Conservation (phyloP, 192 early-diverging fungal species). For the Geranomyces michiganensis region DNA sequence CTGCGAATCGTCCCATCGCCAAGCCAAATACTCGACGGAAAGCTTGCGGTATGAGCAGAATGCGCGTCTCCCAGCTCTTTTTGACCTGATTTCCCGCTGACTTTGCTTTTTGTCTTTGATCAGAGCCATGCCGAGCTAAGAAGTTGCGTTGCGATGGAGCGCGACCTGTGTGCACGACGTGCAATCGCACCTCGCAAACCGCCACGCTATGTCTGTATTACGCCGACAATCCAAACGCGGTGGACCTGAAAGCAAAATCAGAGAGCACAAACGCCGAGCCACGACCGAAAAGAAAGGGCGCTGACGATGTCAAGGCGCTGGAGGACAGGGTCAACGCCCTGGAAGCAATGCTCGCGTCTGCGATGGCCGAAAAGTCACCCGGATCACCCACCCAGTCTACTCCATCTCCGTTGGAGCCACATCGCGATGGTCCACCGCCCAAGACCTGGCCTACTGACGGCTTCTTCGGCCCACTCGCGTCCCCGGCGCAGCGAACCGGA, state of each 20-base stretch:
- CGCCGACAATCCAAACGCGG: constrained; percentile 21
- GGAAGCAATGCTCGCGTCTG: constrained; percentile 30
- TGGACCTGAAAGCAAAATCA: not conserved
- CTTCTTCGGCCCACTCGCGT: constrained; percentile 1
- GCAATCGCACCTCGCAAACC: constrained; percentile 11
- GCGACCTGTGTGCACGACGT: constrained; percentile 31
- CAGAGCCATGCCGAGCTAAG: constrained; percentile 29
- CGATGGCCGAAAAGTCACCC: constrained; percentile 8
- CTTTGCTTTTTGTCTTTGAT: not conserved
- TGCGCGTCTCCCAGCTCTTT: not conserved
- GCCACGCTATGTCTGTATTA: constrained; percentile 28
- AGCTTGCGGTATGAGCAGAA: constrained; percentile 13
- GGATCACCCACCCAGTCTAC: not conserved
- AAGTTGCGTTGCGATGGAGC: constrained; percentile 32
- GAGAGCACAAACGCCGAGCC: not conserved
- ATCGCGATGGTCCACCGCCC: not conserved
- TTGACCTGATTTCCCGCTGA: not conserved
- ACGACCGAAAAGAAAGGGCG: constrained; percentile 1
- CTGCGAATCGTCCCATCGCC: constrained; percentile 5
- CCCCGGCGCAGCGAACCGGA: too few species aligned
- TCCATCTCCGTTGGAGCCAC: not conserved
- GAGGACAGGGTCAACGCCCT: constrained; percentile 33
- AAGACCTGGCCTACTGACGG: constrained; percentile 1
- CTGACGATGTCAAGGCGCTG: constrained; percentile 24
- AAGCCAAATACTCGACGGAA: constrained; percentile 21